Base-by-base conservation (phyloP, 2,329 filamentous ascomycete species). In the Coccinonectria pachysandricola region DNA sequence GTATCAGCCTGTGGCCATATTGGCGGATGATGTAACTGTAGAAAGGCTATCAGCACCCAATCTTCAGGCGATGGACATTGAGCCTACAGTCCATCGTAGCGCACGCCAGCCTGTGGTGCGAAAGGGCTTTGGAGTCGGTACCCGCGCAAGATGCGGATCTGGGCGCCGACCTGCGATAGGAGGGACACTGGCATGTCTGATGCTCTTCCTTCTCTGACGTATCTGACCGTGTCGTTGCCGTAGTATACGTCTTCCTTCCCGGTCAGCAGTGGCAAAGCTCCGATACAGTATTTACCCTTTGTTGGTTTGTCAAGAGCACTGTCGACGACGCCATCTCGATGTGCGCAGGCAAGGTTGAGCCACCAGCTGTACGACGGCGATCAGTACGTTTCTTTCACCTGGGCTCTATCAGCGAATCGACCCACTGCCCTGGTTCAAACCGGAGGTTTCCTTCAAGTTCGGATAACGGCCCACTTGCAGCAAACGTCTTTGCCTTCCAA, bases 61-160 rank as follows among this genome's bases (percentile, higher is more conserved):
- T 7, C 12, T 15, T 5, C 10, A 6, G 6, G 10, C 9, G 6
- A 9, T 8, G 19, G 7, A 7, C 10, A 21, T 12, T 19, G 10
- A 9, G 53, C 66, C 48, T 51, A 73, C 67, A 71, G 37, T 26
- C 71, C 71, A 41, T 75, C 71, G 34, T 73, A 75, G 32, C 71
- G 54, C 15, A 75, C 42, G 3, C 71, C 71, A 3, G 55, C 64
- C 18, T 45, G 42, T 1, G 71, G 71, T 4, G 70, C 66, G 30
- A 64, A 56, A 2, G 58, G 53, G 29, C 69, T 73, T 35, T 58
- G 58, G 12, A 75, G 53, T 16, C 47, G 50, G 33, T 65, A 52
- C 3, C 69, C 68, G 23, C 71, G 52, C 13, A 75, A 45, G n/a
- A 75, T 52, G 11, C 67, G 62, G 22, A 72, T 59, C 8, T 56